Base-by-base conservation (phyloP, 495 filamentous ascomycete genomes). In the Hypomontagnella submonticulosa region DNA sequence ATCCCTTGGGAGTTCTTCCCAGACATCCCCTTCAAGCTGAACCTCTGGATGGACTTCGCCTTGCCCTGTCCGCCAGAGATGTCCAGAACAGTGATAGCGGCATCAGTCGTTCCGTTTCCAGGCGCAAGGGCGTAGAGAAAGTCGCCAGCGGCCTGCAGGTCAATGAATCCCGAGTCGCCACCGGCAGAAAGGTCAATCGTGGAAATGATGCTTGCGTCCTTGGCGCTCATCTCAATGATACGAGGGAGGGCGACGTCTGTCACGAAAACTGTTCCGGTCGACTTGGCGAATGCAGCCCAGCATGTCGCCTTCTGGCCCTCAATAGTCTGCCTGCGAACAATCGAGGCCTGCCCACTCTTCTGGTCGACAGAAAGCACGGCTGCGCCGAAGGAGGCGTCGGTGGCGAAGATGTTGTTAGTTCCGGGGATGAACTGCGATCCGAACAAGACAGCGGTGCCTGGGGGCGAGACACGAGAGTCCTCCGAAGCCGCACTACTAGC, bases 81-180 rank as follows among this genome's bases (percentile, higher is more conserved):
- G 71, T 86, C 79, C 53, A 88, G 73, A 3, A 87, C 86, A 3
- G 71, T 71, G 47, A 88, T 72, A 2, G 77, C 73, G 0, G 82
- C 78, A n/a, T 70, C 52, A 0, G 61, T 74, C 0, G 74, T 80
- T 1, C 76, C 80, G 63, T 86, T 81, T 2, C 84, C 85, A 0
- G 85, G 82, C 12, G 76, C 76, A 5, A 88, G 69, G 0, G 82
- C 83, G 67, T 87, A 88, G 5, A 87, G 53, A 50, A 85, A 83
- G 12, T 71, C 69, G 1, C 86, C 86, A 0, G 72, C 74, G 1
- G 78, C 76, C n/a, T 69, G 57, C n/a, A 87, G 43, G 70, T 89
- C 87, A 58, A 81, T 80, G 57, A 88, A 70, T 0, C 86, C 86
- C 3, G 68, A 69, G 57, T 84, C 84, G 0, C 78, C 79, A 32